phyloP scores from a whole-genome alignment of 1,284 basidiomycete species.

The Xerocomus alliaceus region DNA sequence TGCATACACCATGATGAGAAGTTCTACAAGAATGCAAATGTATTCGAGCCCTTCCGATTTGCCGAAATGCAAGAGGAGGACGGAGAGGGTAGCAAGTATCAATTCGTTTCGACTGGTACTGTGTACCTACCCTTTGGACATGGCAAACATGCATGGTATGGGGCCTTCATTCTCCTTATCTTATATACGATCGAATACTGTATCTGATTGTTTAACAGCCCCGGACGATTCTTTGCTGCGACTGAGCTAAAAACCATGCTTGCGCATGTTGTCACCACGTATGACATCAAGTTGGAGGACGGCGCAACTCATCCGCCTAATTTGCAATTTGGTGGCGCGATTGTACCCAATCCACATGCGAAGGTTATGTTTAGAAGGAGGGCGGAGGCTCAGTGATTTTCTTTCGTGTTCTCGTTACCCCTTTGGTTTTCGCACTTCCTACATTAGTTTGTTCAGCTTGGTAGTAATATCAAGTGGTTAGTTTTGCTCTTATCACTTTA shows the following conservation, averaged over 20 bases:
- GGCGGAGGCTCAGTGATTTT: too few species aligned
- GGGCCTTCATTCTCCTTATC: neutral
- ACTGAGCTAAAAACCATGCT: conserved; percentile 7
- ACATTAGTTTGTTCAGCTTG: too few species aligned
- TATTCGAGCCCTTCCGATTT: conserved; percentile 31
- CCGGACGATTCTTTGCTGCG: conserved; percentile 14
- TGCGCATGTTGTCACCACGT: neutral
- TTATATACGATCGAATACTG: neutral
- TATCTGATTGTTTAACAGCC: neutral
- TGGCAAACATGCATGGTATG: neutral
- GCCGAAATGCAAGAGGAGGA: conserved; percentile 18
- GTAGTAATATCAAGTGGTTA: too few species aligned
- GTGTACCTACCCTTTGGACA: neutral
- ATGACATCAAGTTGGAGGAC: neutral
- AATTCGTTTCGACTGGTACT: conserved; percentile 4
- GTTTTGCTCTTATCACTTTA: too few species aligned
- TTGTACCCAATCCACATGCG: neutral
- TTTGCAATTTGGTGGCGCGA: neutral
- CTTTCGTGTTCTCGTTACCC: too few species aligned
- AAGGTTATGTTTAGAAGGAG: conserved; percentile 2
- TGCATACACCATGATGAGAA: conserved; percentile 35
- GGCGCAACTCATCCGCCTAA: neutral
- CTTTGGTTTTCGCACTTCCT: too few species aligned
- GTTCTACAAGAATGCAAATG: conserved; percentile 2
- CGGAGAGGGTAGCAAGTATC: conserved; percentile 23